phyloP scores from a whole-genome alignment of 352 stramenopile genomes.

The Globisporangium middletonii region DNA sequence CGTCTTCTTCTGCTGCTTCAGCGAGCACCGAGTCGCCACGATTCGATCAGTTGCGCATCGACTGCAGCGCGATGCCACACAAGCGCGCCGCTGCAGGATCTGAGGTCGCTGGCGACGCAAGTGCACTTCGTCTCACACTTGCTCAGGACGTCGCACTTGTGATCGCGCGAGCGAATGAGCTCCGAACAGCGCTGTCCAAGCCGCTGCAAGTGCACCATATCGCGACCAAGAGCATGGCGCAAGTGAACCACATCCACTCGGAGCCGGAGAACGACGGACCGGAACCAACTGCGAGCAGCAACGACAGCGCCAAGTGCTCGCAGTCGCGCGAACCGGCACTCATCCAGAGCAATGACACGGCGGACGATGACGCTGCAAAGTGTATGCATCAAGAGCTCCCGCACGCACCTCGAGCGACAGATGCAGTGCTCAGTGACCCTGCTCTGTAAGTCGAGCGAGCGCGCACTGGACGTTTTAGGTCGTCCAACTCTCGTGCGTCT shows the following conservation, averaged over 20 bases:
- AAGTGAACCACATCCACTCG: neutral
- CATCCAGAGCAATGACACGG: constrained; percentile 20
- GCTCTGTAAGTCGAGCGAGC: too few relatives aligned
- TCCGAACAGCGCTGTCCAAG: constrained; percentile 4
- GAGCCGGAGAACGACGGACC: constrained; percentile 36
- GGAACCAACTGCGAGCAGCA: neutral
- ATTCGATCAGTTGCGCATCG: constrained; percentile 13
- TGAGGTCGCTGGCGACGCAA: neutral
- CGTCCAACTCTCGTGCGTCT: too few relatives aligned
- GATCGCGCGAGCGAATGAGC: constrained; percentile 26
- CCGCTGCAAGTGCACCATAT: neutral
- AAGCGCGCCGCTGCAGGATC: constrained; percentile 7
- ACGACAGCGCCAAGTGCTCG: neutral
- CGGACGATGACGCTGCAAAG: constrained; percentile 12
- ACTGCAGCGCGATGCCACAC: constrained; percentile 6
- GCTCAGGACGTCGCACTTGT: constrained; percentile 39
- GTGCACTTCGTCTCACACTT: constrained; percentile 19
- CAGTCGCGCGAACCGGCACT: neutral
- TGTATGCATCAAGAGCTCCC: too few relatives aligned
- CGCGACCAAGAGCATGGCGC: neutral
- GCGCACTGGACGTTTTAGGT: too few relatives aligned
- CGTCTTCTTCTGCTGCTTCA: neutral
- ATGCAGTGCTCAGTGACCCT: too few relatives aligned
- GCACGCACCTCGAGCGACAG: too few relatives aligned
- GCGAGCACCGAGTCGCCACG: neutral